Evolutionary conservation across 2,329 filamentous ascomycete genomes (phyloP).

Genomic region (Epichloe bromicola): DNA sequence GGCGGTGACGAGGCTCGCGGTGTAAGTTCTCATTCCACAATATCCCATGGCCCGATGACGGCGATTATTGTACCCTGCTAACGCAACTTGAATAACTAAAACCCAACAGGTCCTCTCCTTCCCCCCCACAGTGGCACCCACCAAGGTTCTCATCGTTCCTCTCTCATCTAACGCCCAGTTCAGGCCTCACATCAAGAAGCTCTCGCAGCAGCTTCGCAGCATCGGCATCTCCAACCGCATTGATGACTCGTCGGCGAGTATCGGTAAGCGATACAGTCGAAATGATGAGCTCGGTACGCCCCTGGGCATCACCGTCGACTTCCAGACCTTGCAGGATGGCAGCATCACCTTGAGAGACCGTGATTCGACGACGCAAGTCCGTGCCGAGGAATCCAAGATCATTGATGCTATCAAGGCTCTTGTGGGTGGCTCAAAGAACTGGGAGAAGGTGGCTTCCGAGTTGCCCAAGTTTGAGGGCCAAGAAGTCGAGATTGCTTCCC

Average conservation of each 20-base stretch:
- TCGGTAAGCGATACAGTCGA: constrained; percentile 87
- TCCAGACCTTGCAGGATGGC: constrained; percentile 82
- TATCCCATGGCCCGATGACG: not conserved
- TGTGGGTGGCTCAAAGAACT: constrained; percentile 37
- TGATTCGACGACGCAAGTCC: constrained; percentile 83
- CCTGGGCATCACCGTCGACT: constrained; percentile 87
- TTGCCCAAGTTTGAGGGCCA: constrained; percentile 79
- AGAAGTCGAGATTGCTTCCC: constrained; percentile 36
- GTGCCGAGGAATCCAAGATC: constrained; percentile 69
- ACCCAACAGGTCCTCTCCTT: constrained; percentile 36
- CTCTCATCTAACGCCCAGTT: constrained; percentile 73
- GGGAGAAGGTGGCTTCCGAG: constrained; percentile 59
- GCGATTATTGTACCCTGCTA: not conserved
- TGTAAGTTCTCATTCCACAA: constrained; percentile 41
- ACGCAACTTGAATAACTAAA: constrained; percentile 7
- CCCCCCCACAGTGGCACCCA: constrained; percentile 64
- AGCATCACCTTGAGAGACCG: constrained; percentile 81
- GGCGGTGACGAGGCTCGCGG: constrained; percentile 63
- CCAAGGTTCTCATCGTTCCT: constrained; percentile 86
- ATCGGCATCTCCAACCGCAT: constrained; percentile 71
- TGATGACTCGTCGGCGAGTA: constrained; percentile 81
- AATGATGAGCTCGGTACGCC: constrained; percentile 95
- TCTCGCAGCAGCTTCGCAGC: constrained; percentile 65
- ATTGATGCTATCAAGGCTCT: constrained; percentile 55
- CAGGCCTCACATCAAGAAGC: constrained; percentile 57